Evolutionary conservation across 768 basidiomycete species (phyloP).

Genomic region (Tulasnella sp.): DNA sequence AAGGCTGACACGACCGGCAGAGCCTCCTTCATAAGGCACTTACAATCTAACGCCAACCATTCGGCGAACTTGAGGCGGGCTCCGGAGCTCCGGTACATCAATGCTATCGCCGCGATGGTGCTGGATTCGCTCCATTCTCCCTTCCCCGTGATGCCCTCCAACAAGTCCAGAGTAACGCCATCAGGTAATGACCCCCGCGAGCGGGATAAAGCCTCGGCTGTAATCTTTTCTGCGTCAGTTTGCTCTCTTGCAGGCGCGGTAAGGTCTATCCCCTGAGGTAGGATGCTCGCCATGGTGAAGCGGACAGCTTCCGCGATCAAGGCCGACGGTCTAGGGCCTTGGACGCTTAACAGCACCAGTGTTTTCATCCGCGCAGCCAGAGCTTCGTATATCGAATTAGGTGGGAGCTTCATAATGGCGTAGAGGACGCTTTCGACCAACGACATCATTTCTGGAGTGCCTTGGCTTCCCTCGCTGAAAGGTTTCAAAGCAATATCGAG

Average conservation of each 20-base stretch:
- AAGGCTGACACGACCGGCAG: neutral
- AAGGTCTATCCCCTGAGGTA: neutral
- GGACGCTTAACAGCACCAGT: neutral
- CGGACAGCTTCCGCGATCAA: neutral
- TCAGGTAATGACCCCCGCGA: neutral
- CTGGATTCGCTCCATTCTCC: neutral
- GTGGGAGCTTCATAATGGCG: neutral
- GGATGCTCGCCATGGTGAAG: neutral
- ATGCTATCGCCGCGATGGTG: neutral
- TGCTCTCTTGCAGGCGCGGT: neutral
- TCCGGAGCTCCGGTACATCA: neutral
- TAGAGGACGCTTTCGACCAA: neutral
- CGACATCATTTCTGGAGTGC: neutral
- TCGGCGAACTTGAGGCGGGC: neutral
- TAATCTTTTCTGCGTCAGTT: neutral
- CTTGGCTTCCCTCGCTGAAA: neutral
- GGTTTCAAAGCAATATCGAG: constrained; percentile 42
- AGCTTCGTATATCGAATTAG: neutral
- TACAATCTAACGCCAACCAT: neutral
- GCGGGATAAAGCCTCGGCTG: neutral
- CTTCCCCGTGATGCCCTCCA: neutral
- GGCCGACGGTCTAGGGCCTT: neutral
- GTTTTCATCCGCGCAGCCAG: neutral
- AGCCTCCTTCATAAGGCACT: neutral
- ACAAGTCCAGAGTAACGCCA: neutral